A percentile compares a stretch with the other conserved stretches of the same genome.
Conservation (phyloP, 768 basidiomycete species). For the Ramaria sp. region DNA sequence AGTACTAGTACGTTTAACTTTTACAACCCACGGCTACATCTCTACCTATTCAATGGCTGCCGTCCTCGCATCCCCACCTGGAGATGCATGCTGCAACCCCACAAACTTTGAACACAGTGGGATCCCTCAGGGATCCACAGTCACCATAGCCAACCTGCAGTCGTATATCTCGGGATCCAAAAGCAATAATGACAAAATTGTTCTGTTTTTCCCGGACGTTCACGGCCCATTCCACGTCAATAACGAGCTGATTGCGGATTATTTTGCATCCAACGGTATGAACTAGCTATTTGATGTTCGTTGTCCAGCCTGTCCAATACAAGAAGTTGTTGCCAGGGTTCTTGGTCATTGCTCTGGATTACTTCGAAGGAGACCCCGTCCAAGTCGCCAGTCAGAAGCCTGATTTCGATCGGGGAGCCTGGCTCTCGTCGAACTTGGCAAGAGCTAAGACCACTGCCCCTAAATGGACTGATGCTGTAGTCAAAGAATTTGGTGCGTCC, state of each 20-base stretch:
- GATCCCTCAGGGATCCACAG: constrained; percentile 31
- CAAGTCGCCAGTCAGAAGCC: constrained; percentile 28
- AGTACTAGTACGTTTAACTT: too few species aligned
- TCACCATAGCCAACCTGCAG: constrained; percentile 30
- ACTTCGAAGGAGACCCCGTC: constrained; percentile 51
- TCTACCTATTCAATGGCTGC: neutral
- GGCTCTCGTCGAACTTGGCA: constrained; percentile 27
- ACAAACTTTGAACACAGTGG: constrained; percentile 42
- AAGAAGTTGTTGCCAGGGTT: constrained; percentile 30
- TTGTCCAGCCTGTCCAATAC: too few species aligned
- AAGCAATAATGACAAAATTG: constrained; percentile 29
- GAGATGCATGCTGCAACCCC: constrained; percentile 37
- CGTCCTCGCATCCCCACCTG: constrained; percentile 31
- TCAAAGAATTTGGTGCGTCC: constrained; percentile 34
- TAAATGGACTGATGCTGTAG: constrained; percentile 43
- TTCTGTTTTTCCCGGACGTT: constrained; percentile 51
- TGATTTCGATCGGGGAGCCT: constrained; percentile 28
- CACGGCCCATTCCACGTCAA: constrained; percentile 51
- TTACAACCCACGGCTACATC: neutral
- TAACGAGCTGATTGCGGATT: constrained; percentile 52
- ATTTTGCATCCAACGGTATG: constrained; percentile 47
- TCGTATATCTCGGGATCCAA: constrained; percentile 47
- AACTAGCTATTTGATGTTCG: neutral
- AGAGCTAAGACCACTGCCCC: constrained; percentile 32
- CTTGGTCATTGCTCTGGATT: constrained; percentile 48